Conservation (phyloP, 805 yeast genomes). For the Torulaspora gathmanii region DNA sequence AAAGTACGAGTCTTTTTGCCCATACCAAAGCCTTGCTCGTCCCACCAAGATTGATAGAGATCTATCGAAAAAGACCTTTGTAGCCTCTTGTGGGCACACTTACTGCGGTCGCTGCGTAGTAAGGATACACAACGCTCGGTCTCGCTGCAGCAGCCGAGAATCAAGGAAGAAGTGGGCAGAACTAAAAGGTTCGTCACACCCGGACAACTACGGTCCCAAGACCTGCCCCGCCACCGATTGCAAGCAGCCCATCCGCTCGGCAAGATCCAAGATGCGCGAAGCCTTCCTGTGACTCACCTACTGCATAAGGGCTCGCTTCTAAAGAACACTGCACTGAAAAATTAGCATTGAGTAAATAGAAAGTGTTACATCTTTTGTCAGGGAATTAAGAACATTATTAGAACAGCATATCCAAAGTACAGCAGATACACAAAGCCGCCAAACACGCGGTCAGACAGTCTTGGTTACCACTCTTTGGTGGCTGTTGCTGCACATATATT, state of each 20-base stretch:
- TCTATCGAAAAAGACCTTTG: conserved; percentile 61
- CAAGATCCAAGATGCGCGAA: conserved; percentile 51
- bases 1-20: conserved; percentile 47
- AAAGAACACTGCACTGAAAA: background rate
- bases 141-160: conserved; percentile 19
- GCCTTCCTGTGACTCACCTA: conserved; percentile 36
- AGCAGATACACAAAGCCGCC: conserved; percentile 53
- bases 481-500: conserved; percentile 49
- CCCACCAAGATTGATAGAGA: conserved; percentile 54
- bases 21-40: conserved; percentile 53
- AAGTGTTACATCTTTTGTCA: background rate
- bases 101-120: conserved; percentile 83
- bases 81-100: conserved; percentile 73
- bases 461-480: conserved; percentile 35
- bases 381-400: conserved; percentile 19
- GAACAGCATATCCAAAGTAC: conserved; percentile 49
- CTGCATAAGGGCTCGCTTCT: no score
- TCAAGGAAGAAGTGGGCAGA: conserved; percentile 25
- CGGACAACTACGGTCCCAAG: conserved; percentile 49
- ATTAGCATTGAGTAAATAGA: background rate
- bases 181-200: conserved; percentile 37
- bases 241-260: conserved; percentile 39
- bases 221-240: conserved; percentile 56
- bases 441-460: conserved; percentile 51
- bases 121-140: conserved; percentile 47